Evolutionary conservation across 345 rosid species (phyloP), one percentile per base, ranked within the genome.

Genomic region (Lagerstroemia speciosa): DNA sequence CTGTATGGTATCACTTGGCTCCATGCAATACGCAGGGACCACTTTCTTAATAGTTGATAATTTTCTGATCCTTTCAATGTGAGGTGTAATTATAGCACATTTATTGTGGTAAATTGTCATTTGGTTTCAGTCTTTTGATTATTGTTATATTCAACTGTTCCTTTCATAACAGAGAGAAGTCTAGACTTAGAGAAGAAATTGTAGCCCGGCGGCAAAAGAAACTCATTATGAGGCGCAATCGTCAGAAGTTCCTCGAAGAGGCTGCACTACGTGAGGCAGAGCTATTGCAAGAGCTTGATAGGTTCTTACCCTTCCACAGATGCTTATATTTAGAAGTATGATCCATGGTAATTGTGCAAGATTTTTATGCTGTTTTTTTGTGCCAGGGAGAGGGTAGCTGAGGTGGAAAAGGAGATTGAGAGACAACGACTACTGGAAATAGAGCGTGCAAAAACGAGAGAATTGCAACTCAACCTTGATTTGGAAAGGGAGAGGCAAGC

Each of bases 401-500:
- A 90, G 78, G 81, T 80, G 71, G 91, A 88, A 76, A 88, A 88
- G 74, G 97, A 90, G 69, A 86, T 86, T 60, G 93, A 88, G 79
- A 88, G 93, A 67, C 93, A 85, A 73, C 85, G 77, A 50, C 64
- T 81, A 67, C 81, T 90, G 58, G 96, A 90, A 66, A 77, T 84
- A 69, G 96, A 90, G 73, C 84, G 89, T 67, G 89, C 87, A 65
- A 86, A 81, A 77, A 88, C 93, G 32, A 90, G 85, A 74, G 97
- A 88, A 71, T 78, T 90, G 71, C 85, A 84, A 16, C 82, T 83
- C 77, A 87, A 75, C 71, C 89, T 90, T 77, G 97, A 90, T 53
- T 82, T 88, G 85, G 97, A 90, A 75, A 90, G 85, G 83, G 97
- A 90, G 82, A 80, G 81, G 76, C 97, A 86, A 74, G 74, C 83